Base-by-base conservation (phyloP, 2,329 filamentous ascomycete species). In the Phialophora macrospora region DNA sequence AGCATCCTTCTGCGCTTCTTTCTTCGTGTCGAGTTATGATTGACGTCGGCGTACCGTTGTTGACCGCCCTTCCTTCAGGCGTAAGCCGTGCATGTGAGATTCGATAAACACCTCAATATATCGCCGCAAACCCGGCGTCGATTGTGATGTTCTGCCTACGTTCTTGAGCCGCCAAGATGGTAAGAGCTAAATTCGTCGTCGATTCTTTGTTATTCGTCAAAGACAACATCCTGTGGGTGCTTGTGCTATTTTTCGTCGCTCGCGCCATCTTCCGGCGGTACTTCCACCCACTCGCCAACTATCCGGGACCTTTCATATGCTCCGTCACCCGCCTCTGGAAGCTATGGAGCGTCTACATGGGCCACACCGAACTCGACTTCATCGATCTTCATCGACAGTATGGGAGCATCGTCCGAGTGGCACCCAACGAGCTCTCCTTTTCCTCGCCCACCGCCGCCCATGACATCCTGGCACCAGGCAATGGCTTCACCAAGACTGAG, bases 401-500 rank as follows among this genome's bases (percentile, higher is more conserved):
- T 70, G 68, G 68, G 58, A 63, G 41, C n/a, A 52, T 52, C 9
- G 48, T 60, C n/a, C 44, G 58, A 63, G 64, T 12, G 59, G 70
- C 48, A 70, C 82, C 82, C 4, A 74, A 81, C 70, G 81, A 83
- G 72, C 75, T 84, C 4, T 82, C 81, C 0, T 72, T 84, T 28
- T 72, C 80, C 0, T 81, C 80, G 1, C 81, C 81, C 1, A 75
- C 79, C 62, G 79, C 80, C 0, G 80, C 81, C 5, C 77, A 81
- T 1, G 73, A 77, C 22, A 70, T 84, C 14, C 74, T 84, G 11
- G 77, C 77, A 38, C 81, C 81, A 0, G 83, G 83, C 11, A 83
- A 82, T 72, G 77, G 80, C 24, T 83, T 84, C 74, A 78, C 79
- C 74, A 84, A 84, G 76, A 84, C 82, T 2, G 74, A 78, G 60